Evolutionary conservation across 2,329 filamentous ascomycete species (phyloP), one percentile per base, ranked within the genome.

Genomic region (Pochonia chlamydosporia): DNA sequence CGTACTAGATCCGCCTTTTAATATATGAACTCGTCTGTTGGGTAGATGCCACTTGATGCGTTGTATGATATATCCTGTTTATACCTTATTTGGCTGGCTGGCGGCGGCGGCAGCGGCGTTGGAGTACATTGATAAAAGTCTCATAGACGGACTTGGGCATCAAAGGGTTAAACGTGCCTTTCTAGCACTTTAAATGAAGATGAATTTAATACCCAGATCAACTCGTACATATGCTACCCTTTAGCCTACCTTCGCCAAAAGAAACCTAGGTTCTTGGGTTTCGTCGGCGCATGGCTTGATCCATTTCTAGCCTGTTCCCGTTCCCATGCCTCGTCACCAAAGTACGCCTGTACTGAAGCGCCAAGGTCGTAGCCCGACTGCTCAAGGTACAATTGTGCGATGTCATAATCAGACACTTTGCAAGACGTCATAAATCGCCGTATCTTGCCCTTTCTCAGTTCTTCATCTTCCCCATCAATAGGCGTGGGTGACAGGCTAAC

Each of bases 401-500:
- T 72, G 60, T 89, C 84, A 67, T 83, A 91, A 71, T 91, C 85
- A 21, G 79, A 71, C 24, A 88, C 84, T 62, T 92, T 92, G 67
- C 84, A 88, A 1, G 76, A 74, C 2, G 89, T 81, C 87, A 91
- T 91, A 73, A 85, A 92, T 51, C 85, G 78, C 36, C 88, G 74
- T 28, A 92, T 75, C 59, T 83, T 84, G 16, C 70, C 74, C 66
- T 88, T 91, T 52, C 82, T 76, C 43, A 77, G 70, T 65, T 87
- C 84, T 58, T 89, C 87, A 40, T 86, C 84, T 59, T 89, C 86
- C 41, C 84, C 81, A 46, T 87, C 85, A n/a, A 87, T 57, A 0
- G 87, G 87, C 24, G 76, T 71, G 1, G 87, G 85, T 40, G 82
- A 87, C 21, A 90, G 68, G 55, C 80, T 85, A 5, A 84, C 71